These are phyloP conservation scores for Chaetomium cochliodes DNA, from an alignment of 495 filamentous ascomycete species.

Conservation along the genomic window DNA sequence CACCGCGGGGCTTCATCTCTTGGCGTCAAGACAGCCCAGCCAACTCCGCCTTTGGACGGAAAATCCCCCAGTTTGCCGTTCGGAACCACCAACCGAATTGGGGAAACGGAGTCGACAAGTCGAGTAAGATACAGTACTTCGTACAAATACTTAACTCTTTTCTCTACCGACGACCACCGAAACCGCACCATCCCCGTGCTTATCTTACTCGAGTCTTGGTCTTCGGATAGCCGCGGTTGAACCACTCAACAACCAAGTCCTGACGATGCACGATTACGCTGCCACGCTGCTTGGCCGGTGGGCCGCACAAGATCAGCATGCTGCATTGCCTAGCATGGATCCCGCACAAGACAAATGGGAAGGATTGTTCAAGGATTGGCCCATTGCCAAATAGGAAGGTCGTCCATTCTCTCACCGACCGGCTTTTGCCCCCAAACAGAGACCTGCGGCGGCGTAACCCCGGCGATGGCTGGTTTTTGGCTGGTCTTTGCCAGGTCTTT, in stretches of 20 bases:
- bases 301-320: constrained; percentile 1
- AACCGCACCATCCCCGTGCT: not conserved
- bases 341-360: not conserved
- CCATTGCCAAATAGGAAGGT: not conserved
- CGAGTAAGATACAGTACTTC: not conserved
- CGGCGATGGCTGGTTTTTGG: not conserved
- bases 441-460: constrained; percentile 9
- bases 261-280: not conserved
- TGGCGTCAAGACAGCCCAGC: not conserved
- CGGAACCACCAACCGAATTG: not conserved
- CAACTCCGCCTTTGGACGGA: not conserved
- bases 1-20: not conserved
- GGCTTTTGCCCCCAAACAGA: not conserved
- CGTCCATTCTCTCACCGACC: not conserved
- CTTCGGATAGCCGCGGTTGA: constrained; percentile 16
- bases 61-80: not conserved
- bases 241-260: not conserved
- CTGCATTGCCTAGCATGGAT: not conserved
- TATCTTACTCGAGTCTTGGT: not conserved
- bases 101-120: not conserved
- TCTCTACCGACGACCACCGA: not conserved
- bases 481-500: too few relatives aligned
- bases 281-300: not conserved
- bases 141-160: not conserved
- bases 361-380: too few relatives aligned